Conservation (phyloP, 768 basidiomycete species). For the Fibroporia radiculosa region DNA sequence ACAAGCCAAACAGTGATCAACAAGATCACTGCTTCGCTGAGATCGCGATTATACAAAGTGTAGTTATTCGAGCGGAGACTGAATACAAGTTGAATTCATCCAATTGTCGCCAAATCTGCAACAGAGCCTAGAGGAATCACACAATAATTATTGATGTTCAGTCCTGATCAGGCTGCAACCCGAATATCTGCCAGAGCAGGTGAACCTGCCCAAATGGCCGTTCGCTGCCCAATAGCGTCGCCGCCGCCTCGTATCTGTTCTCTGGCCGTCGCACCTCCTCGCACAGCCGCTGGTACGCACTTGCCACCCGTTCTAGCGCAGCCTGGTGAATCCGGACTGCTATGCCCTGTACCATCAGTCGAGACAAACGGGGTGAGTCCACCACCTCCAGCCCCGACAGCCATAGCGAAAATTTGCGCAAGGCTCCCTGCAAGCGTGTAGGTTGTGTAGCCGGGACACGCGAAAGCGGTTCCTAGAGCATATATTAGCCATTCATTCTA, state of each 20-base stretch:
- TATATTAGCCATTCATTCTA: background rate
- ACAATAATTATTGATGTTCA: no score
- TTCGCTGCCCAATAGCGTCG: conserved; percentile 75
- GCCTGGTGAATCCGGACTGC: conserved; percentile 68
- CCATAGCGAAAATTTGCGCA: conserved; percentile 75
- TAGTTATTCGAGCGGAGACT: no score
- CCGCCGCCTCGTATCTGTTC: conserved; percentile 87
- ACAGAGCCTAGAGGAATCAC: no score
- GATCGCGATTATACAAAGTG: no score
- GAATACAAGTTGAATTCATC: background rate
- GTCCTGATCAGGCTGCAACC: conserved; percentile 42
- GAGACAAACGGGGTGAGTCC: conserved; percentile 70
- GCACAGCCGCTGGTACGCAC: conserved; percentile 66
- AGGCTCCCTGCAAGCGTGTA: conserved; percentile 48
- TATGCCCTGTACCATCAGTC: conserved; percentile 60
- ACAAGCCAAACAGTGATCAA: background rate
- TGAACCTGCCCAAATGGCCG: conserved; percentile 76
- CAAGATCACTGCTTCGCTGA: no score
- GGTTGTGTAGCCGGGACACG: conserved; percentile 62
- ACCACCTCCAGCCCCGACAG: conserved; percentile 77
- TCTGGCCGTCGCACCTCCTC: conserved; percentile 66
- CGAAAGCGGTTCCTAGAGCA: conserved; percentile 61
- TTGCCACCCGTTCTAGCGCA: conserved; percentile 60
- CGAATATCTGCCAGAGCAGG: conserved; percentile 72
- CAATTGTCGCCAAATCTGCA: background rate